Evolutionary conservation across 83 land plant genomes (phyloP).

Genomic region (Picea abies): DNA sequence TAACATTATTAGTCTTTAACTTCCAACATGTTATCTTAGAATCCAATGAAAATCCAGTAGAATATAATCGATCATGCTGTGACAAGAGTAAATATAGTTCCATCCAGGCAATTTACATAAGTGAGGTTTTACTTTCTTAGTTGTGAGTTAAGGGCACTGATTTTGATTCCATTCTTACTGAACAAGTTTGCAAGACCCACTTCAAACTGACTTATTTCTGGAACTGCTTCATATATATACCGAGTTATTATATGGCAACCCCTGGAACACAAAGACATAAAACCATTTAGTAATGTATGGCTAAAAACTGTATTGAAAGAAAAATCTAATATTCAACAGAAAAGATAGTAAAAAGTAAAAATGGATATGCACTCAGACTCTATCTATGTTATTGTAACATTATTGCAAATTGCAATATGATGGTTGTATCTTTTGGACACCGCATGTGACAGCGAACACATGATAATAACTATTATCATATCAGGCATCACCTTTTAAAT

Average conservation of each 20-base stretch:
- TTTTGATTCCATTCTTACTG: conserved; percentile 27
- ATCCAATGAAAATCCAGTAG: neutral
- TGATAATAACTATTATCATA: neutral
- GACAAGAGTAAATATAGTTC: neutral
- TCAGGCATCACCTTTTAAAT: conserved; percentile 14
- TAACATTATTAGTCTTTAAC: neutral
- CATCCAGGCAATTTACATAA: conserved; percentile 12
- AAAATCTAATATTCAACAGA: neutral
- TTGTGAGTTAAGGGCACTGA: neutral
- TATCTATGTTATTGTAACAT: neutral
- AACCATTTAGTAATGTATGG: neutral
- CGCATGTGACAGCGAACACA: neutral
- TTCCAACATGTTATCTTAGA: neutral
- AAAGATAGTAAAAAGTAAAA: neutral
- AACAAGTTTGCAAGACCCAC: conserved; percentile 53
- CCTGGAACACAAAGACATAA: conserved; percentile 24
- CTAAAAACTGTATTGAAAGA: neutral
- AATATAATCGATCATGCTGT: neutral
- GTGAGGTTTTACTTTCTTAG: neutral
- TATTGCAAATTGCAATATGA: neutral
- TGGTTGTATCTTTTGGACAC: neutral
- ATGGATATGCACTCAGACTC: neutral
- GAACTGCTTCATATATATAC: conserved; percentile 46
- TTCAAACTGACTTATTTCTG: conserved; percentile 41
- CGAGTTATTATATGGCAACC: conserved; percentile 56